Evolutionary conservation across 768 basidiomycete species (phyloP).

Genomic region (Holtermanniella nyarrowii): DNA sequence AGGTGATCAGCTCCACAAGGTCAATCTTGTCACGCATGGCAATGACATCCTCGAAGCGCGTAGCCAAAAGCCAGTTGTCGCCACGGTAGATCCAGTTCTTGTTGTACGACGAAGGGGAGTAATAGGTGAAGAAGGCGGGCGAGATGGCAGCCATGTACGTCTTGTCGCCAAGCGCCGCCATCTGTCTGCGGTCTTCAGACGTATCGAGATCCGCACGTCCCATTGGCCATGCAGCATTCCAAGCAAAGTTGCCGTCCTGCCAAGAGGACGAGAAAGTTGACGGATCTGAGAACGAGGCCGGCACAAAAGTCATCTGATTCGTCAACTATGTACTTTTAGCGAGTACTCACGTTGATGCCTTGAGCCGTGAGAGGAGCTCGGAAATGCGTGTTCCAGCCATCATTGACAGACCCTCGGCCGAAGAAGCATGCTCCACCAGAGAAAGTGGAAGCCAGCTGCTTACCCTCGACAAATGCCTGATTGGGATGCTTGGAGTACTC

Average conservation of each 20-base stretch:
- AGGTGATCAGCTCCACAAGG: conserved; percentile 40
- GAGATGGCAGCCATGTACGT: conserved; percentile 39
- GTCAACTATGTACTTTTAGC: conserved; percentile 46
- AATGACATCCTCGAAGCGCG: conserved; percentile 39
- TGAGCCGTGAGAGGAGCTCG: conserved; percentile 10
- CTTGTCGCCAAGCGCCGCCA: conserved; percentile 29
- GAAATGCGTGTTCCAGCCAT: conserved; percentile 31
- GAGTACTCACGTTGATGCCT: conserved; percentile 42
- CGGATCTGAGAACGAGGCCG: conserved; percentile 20
- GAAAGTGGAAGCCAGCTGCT: conserved; percentile 39
- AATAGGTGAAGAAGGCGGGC: conserved; percentile 42
- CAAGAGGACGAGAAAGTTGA: conserved; percentile 21
- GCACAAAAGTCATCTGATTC: conserved; percentile 10
- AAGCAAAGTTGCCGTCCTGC: conserved; percentile 44
- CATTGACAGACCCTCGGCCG: conserved; percentile 26
- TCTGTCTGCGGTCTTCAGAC: conserved; percentile 20
- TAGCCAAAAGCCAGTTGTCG: conserved; percentile 41
- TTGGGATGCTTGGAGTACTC: conserved; percentile 22
- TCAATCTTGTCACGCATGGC: conserved; percentile 35
- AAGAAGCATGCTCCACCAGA: conserved; percentile 41
- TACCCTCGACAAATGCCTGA: conserved; percentile 37
- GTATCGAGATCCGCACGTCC: conserved; percentile 43
- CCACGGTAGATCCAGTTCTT: conserved; percentile 42
- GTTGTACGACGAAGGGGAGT: conserved; percentile 30
- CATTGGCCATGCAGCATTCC: conserved; percentile 72